phyloP scores from a whole-genome alignment of 2,329 filamentous ascomycete species.

The Metarhizium album region DNA sequence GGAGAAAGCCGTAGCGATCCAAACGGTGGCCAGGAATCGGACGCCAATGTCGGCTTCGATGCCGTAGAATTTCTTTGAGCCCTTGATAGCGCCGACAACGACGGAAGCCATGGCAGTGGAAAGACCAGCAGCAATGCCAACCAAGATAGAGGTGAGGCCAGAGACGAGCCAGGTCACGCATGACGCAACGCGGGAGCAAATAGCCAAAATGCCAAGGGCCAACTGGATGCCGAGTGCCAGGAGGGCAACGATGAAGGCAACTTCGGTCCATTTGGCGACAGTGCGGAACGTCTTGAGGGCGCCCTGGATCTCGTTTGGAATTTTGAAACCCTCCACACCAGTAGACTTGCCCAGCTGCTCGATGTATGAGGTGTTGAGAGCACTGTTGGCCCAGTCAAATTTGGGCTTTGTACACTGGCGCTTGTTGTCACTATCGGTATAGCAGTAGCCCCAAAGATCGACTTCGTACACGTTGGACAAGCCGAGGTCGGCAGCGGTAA shows the following conservation, averaged over 20 bases:
- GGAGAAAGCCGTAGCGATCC: conserved; percentile 71
- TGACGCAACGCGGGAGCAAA: conserved; percentile 71
- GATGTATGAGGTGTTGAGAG: conserved; percentile 51
- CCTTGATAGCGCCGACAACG: conserved; percentile 43
- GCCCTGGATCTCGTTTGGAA: conserved; percentile 56
- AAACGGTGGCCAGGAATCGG: conserved; percentile 60
- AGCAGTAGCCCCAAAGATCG: conserved; percentile 81
- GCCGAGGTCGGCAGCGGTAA: conserved; percentile 46
- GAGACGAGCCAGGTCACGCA: conserved; percentile 74
- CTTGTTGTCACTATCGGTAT: conserved; percentile 40
- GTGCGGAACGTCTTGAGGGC: conserved; percentile 63
- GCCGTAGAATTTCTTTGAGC: conserved; percentile 58
- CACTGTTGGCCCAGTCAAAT: conserved; percentile 67
- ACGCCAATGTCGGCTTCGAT: conserved; percentile 57
- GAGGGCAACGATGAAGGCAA: conserved; percentile 67
- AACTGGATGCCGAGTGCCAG: conserved; percentile 60
- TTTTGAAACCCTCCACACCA: conserved; percentile 42
- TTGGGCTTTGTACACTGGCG: conserved; percentile 59
- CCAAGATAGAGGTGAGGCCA: conserved; percentile 42
- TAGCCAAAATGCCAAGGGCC: conserved; percentile 68
- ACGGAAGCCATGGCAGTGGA: conserved; percentile 64
- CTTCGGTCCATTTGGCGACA: conserved; percentile 71
- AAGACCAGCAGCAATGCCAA: conserved; percentile 56
- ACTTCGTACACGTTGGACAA: conserved; percentile 72
- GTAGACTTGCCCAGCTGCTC: conserved; percentile 38